Evolutionary conservation across 2,329 filamentous ascomycete genomes (phyloP).

Genomic region (Cercospora sojina): DNA sequence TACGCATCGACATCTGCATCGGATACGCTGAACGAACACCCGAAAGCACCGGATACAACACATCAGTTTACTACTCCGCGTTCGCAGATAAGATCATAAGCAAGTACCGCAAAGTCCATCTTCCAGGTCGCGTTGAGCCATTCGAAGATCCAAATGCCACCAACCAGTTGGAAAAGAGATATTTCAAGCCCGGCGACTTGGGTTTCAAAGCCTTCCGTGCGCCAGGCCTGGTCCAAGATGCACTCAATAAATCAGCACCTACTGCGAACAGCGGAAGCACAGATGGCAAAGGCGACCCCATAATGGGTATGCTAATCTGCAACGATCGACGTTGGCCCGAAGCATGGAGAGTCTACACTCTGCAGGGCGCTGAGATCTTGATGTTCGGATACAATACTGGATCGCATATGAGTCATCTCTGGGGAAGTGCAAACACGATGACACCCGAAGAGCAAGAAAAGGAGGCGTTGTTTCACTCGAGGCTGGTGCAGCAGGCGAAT

Average conservation of each 20-base stretch:
- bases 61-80: slow-evolving; percentile 53
- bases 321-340: slow-evolving; percentile 58
- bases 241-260: slow-evolving; percentile 36
- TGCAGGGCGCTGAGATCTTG: slow-evolving; percentile 53
- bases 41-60: slow-evolving; percentile 52
- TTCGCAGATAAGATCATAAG: slow-evolving; percentile 44
- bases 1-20: slow-evolving; percentile 53
- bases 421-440: slow-evolving; percentile 45
- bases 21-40: slow-evolving; percentile 54
- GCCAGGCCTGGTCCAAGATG: slow-evolving; percentile 46
- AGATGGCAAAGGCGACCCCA: slow-evolving; percentile 49
- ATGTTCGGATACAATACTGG: slow-evolving; percentile 48
- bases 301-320: slow-evolving; percentile 55
- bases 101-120: slow-evolving; percentile 58
- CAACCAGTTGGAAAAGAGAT: slow-evolving; percentile 58
- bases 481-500: slow-evolving; percentile 53
- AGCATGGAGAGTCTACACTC: slow-evolving; percentile 53
- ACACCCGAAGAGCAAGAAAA: slow-evolving; percentile 47
- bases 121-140: slow-evolving; percentile 55
- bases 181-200: slow-evolving; percentile 54
- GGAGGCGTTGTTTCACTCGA: slow-evolving; percentile 54
- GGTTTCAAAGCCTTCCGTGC: slow-evolving; percentile 56
- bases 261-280: slow-evolving; percentile 27
- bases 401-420: slow-evolving; percentile 50
- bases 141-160: slow-evolving; percentile 50